Conservation (phyloP, 2,329 filamentous ascomycete genomes). For the Cytospora leucostoma region DNA sequence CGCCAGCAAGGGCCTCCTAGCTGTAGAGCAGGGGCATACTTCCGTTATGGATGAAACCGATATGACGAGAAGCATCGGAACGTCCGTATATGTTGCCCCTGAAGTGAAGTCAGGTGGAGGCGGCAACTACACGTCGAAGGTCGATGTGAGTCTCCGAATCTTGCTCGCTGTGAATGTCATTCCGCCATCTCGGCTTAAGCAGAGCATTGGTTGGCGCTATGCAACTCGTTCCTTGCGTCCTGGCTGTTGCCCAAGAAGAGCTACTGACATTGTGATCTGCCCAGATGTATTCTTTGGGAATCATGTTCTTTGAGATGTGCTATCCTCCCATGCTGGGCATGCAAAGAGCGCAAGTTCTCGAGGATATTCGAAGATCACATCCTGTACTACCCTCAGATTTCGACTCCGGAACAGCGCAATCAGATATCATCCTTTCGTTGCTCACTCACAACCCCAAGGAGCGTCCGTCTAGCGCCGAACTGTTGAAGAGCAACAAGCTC, state of each 20-base stretch:
- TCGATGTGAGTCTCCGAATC: slow-evolving; percentile 65
- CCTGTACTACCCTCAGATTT: slow-evolving; percentile 75
- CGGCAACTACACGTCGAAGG: slow-evolving; percentile 85
- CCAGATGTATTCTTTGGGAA: slow-evolving; percentile 91
- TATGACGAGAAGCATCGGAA: slow-evolving; percentile 72
- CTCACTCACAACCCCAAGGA: slow-evolving; percentile 81
- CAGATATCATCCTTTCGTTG: slow-evolving; percentile 75
- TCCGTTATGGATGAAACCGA: slow-evolving; percentile 55
- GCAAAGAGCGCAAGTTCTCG: slow-evolving; percentile 65
- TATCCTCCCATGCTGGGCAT: slow-evolving; percentile 64
- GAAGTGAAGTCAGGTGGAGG: slow-evolving; percentile 77
- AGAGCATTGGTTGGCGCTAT: background rate
- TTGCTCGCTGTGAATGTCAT: background rate
- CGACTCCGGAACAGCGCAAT: slow-evolving; percentile 70
- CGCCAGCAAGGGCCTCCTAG: slow-evolving; percentile 83
- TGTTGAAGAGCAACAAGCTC: slow-evolving; percentile 82
- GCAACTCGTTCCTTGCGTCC: background rate
- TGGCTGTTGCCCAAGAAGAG: background rate
- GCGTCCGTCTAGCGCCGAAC: slow-evolving; percentile 77
- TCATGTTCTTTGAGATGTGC: slow-evolving; percentile 99
- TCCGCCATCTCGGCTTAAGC: background rate
- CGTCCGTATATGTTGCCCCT: slow-evolving; percentile 89
- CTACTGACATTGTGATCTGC: slow-evolving; percentile 24
- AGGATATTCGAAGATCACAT: slow-evolving; percentile 66
- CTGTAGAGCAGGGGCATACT: slow-evolving; percentile 55